Evolutionary conservation across 371 early-diverging fungal species (phyloP).

Genomic region (Actinomucor elegans): DNA sequence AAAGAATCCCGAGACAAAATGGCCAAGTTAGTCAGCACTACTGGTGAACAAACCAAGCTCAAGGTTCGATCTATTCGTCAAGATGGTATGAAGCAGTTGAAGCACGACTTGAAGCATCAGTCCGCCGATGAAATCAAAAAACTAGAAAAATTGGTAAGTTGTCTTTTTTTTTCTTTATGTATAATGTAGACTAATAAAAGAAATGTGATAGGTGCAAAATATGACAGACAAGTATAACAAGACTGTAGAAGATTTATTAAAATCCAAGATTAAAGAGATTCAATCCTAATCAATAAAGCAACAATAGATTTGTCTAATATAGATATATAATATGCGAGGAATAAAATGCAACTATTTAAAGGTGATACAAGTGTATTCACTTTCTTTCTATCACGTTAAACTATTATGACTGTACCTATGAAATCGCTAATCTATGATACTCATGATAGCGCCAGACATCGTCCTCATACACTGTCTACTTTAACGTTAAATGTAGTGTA

Average conservation of each 20-base stretch:
- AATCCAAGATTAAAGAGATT: constrained; percentile 76
- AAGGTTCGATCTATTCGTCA: constrained; percentile 70
- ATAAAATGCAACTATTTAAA: too few relatives aligned
- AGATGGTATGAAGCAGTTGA: constrained; percentile 75
- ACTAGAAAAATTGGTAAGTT: constrained; percentile 62
- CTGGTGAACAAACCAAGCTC: constrained; percentile 73
- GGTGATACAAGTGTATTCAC: too few relatives aligned
- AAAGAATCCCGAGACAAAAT: constrained; percentile 79
- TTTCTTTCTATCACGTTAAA: background rate
- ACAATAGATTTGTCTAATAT: too few relatives aligned
- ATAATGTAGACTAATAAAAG: too few relatives aligned
- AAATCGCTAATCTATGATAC: background rate
- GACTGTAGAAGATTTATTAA: constrained; percentile 67
- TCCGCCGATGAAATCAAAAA: constrained; percentile 61
- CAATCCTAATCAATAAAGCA: constrained; percentile 41
- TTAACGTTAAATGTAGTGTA: too few relatives aligned
- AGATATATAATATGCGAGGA: too few relatives aligned
- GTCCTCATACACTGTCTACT: constrained; percentile 58
- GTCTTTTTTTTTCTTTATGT: too few relatives aligned
- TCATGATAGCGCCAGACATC: constrained; percentile 33
- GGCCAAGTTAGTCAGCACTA: constrained; percentile 62
- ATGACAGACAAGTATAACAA: constrained; percentile 72
- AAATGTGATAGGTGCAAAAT: constrained; percentile 70
- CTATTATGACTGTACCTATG: background rate
- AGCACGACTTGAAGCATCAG: constrained; percentile 60